Conservation (phyloP, 495 filamentous ascomycete genomes). For the Massariosphaeria phaeospora region DNA sequence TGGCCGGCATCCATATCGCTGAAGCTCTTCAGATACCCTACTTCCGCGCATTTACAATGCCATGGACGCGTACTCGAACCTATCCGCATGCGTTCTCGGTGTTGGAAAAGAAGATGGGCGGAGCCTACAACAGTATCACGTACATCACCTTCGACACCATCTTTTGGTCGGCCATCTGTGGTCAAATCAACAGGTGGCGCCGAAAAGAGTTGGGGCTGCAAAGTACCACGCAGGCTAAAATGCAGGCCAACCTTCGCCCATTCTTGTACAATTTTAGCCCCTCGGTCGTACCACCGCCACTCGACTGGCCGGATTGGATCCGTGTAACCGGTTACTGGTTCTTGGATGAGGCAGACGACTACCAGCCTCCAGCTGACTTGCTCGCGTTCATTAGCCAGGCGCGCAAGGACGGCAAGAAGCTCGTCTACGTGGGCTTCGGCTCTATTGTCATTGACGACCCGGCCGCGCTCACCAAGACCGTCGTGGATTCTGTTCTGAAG, state of each 20-base stretch:
- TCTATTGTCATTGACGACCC: conserved; percentile 94
- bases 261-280: conserved; percentile 98
- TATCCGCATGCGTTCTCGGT: conserved; percentile 98
- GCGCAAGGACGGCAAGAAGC: conserved; percentile 73
- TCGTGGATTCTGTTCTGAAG: conserved; percentile 84
- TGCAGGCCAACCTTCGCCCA: conserved; percentile 93
- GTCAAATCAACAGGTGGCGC: conserved; percentile 91
- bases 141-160: conserved; percentile 97
- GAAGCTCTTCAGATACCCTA: conserved; percentile 92
- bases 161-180: conserved; percentile 90
- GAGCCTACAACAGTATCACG: conserved; percentile 87
- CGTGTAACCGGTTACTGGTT: conserved; percentile 98
- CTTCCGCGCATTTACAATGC: conserved; percentile 98
- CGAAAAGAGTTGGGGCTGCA: conserved; percentile 72
- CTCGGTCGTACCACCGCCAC: conserved; percentile 80
- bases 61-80: conserved; percentile 91
- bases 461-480: conserved; percentile 76
- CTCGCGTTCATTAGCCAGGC: conserved; percentile 75
- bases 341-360: conserved; percentile 72
- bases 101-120: conserved; percentile 87
- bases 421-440: conserved; percentile 96
- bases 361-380: conserved; percentile 70
- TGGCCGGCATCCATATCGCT: conserved; percentile 98
- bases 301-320: conserved; percentile 98
- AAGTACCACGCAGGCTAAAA: conserved; percentile 77